Evolutionary conservation across 148 eudicot species (phyloP), one percentile per base, ranked within the genome.

Genomic region (Gaultheria prostrata): DNA sequence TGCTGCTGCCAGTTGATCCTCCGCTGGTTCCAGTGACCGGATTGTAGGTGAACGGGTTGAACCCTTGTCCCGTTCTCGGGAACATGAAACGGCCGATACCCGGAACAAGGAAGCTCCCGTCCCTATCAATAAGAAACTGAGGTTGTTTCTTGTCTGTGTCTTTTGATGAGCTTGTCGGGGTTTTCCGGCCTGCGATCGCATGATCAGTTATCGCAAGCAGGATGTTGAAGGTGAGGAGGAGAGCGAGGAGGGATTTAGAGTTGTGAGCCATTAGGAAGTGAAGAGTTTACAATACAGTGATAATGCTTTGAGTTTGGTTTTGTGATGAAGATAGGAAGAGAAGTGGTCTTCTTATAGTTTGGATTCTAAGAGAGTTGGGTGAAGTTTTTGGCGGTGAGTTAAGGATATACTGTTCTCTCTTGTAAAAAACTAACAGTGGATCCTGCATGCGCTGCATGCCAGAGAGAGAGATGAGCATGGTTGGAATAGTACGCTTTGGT

Each of bases 61-160:
- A 77, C 3, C 63, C 76, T 0, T 53, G 80, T 0, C 61, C 73
- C 56, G 61, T 70, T 9, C 81, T 85, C 3, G 93, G 92, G 24
- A 85, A 33, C 78, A 89, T 50, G 76, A 78, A 76, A 32, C 91
- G 83, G 3, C 92, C 93, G 0, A 87, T 11, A 18, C 89, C 92
- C 0, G 93, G 92, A 71, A 89, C 51, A 1, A 91, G 82, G 33
- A 87, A 84, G 6, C 84, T 84, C 18, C 92, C 86, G 57, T 89
- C 92, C 35, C n/a, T 79, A 0, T n/a, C 82, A 2, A 79, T 30
- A 59, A 88, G 78, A 24, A 32, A 84, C 32, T 89, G 86, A 0
- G 91, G 92, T 11, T 85, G 82, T 45, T 87, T 87, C 57, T 10
- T 70, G 67, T 87, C 85, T 0, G 18, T 35, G 48, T 8, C 59